Evolutionary conservation across 2,329 filamentous ascomycete species (phyloP), one percentile per base, ranked within the genome.

Genomic region (Chalaropsis ovoidea): DNA sequence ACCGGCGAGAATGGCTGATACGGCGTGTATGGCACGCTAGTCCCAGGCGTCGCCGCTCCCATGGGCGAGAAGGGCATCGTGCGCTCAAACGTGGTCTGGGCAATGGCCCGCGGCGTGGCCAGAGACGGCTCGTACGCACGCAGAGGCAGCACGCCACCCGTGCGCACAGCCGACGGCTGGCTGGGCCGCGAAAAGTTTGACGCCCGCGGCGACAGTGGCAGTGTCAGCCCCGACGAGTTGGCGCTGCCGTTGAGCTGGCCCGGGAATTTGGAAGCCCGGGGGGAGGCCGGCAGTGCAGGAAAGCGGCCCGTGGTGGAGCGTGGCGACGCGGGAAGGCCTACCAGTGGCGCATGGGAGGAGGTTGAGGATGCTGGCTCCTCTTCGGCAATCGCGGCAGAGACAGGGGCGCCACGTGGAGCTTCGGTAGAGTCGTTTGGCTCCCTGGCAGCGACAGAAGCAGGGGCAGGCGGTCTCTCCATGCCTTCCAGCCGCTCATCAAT

Each of bases 1-100:
- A 89, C 79, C 0, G 88, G 87, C 6, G 86, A 88, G 72, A 86
- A 89, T 0, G 89, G 89, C 77, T 92, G 89, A 70, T 92, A 93
- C 0, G 89, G 87, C 65, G 83, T 85, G 74, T 92, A 92, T 1
- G 88, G 88, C 24, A 86, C 81, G 0, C 83, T 80, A 24, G 78
- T 79, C 3, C 82, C 83, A 0, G 87, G 88, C 2, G 84, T 87
- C 58, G 81, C 82, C 27, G 83, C 77, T 0, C 81, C 82, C 0
- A 75, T 75, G 2, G 85, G 84, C 2, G 82, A 83, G 65, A 82
- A 71, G 1, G 82, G 81, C 0, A 75, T 76, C 24, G 75, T 77
- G 41, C 84, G 77, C 71, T 86, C 84, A 68, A 87, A 82, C 0
- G 85, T 81, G 0, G 85, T 87, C 72, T 86, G 83, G 6, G 72